Evolutionary conservation across 1,139 yeast genomes (phyloP).

Genomic region (Debaryomyces singareniensis): DNA sequence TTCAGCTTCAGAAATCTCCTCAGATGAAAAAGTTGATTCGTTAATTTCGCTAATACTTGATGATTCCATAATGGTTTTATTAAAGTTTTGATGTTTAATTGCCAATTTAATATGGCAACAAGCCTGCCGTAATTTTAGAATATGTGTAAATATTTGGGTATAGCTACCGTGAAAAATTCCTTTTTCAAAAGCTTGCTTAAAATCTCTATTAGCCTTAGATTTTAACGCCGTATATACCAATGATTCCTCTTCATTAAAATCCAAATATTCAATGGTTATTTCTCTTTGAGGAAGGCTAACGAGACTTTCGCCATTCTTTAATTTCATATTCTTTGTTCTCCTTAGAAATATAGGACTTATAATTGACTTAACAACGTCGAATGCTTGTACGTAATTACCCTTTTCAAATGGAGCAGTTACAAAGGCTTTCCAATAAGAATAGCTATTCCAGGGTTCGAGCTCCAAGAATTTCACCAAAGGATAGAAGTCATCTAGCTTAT

Average conservation of each 20-base stretch:
- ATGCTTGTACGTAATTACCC: constrained; percentile 62
- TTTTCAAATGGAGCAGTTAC: constrained; percentile 79
- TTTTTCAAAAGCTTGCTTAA: constrained; percentile 51
- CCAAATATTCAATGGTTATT: constrained; percentile 59
- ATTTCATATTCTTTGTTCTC: constrained; percentile 83
- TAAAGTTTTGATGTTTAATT: constrained; percentile 21
- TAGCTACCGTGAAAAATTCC: constrained; percentile 74
- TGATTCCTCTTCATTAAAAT: constrained; percentile 61
- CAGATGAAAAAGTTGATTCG: neutral
- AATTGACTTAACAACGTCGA: constrained; percentile 78
- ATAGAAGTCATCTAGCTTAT: constrained; percentile 79
- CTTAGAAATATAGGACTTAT: constrained; percentile 78
- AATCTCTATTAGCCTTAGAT: constrained; percentile 61
- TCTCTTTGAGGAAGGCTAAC: constrained; percentile 77
- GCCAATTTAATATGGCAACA: constrained; percentile 80
- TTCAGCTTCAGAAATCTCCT: constrained; percentile 7
- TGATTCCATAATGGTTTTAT: too few species aligned
- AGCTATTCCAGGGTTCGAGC: constrained; percentile 85
- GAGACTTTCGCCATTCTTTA: constrained; percentile 63
- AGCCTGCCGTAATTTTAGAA: constrained; percentile 75
- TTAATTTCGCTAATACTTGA: constrained; percentile 1
- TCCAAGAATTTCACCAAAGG: constrained; percentile 70
- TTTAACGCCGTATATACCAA: constrained; percentile 66
- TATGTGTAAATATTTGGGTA: constrained; percentile 76
- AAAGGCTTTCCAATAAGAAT: constrained; percentile 84